Evolutionary conservation across 331 rosid genomes (phyloP).

Genomic region (Rosa hybrid): DNA sequence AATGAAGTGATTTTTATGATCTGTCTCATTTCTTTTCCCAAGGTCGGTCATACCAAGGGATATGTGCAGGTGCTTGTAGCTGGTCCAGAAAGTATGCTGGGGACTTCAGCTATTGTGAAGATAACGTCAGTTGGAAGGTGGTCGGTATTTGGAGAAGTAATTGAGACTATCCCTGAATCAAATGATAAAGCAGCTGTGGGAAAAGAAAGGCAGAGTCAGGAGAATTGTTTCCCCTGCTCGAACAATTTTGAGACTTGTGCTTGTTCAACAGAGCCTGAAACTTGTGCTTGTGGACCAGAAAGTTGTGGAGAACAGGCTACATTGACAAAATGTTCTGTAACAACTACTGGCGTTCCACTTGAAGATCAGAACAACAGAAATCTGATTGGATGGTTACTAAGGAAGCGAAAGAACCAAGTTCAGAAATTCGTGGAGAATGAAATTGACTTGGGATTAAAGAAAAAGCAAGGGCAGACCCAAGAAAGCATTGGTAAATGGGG

Average conservation of each 20-base stretch:
- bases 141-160: conserved; percentile 88
- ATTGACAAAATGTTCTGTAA: conserved; percentile 22
- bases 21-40: conserved; percentile 25
- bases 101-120: conserved; percentile 78
- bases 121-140: conserved; percentile 87
- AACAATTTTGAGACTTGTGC: conserved; percentile 29
- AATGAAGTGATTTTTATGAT: conserved; percentile 19
- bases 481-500: conserved; percentile 47
- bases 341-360: conserved; percentile 26
- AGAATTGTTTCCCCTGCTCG: conserved; percentile 39
- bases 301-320: conserved; percentile 51
- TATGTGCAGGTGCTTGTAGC: conserved; percentile 83
- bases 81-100: conserved; percentile 72
- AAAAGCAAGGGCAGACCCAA: conserved; percentile 34
- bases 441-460: conserved; percentile 34
- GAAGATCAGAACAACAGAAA: conserved; percentile 46
- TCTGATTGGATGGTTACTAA: conserved; percentile 64
- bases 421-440: conserved; percentile 39
- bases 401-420: conserved; percentile 57
- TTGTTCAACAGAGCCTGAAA: conserved; percentile 39
- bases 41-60: conserved; percentile 99
- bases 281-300: conserved; percentile 64
- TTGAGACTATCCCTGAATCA: conserved; percentile 48
- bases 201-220: conserved; percentile 28
- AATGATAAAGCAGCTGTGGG: conserved; percentile 30